Conservation (phyloP, 2,329 filamentous ascomycete genomes). For the Lachnellula hyalina region DNA sequence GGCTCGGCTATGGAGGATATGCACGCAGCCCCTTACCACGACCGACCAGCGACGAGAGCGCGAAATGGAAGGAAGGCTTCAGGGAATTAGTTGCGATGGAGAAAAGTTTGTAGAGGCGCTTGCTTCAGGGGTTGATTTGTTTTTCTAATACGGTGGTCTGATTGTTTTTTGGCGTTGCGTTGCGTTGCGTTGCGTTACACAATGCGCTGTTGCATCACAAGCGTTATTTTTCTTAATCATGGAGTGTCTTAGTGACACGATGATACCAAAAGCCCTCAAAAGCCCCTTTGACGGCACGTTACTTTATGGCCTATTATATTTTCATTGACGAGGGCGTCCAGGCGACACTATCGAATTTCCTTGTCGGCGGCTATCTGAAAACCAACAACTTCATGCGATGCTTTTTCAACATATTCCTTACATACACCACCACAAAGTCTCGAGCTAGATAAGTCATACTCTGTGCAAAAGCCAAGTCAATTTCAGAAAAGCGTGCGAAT, state of each 20-base stretch:
- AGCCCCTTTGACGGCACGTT: neutral
- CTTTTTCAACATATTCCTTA: neutral
- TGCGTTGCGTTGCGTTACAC: neutral
- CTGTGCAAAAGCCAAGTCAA: neutral
- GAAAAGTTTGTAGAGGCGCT: conserved; percentile 31
- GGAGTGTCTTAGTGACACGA: neutral
- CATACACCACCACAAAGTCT: conserved; percentile 2
- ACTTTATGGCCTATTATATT: neutral
- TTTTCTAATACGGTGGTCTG: neutral
- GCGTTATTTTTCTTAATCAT: neutral
- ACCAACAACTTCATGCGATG: neutral
- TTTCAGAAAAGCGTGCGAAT: neutral
- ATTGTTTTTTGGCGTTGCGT: neutral
- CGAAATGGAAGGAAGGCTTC: conserved; percentile 52
- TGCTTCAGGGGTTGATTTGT: neutral
- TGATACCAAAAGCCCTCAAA: neutral
- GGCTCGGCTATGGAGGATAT: conserved; percentile 58
- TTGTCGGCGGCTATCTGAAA: no score
- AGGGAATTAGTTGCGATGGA: conserved; percentile 47
- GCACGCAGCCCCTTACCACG: conserved; percentile 45
- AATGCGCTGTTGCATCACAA: neutral
- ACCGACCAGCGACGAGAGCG: conserved; percentile 44
- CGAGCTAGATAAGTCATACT: neutral
- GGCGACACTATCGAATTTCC: neutral
- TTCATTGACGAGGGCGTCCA: neutral